phyloP scores from a whole-genome alignment of 805 yeast genomes.

The Candida qinlingensis region DNA sequence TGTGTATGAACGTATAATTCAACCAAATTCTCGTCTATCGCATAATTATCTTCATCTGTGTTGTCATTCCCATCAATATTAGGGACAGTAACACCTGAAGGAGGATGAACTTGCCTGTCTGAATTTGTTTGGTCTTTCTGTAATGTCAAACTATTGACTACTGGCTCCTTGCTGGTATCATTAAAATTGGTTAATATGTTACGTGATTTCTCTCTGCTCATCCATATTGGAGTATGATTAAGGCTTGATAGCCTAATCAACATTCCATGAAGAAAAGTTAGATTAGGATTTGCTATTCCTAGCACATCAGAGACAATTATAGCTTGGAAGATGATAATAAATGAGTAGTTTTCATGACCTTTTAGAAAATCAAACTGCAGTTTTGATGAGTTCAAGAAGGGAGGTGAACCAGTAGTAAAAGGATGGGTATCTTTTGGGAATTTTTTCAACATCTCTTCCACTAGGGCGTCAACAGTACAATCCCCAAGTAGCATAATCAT shows the following conservation, averaged over 20 bases:
- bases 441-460: not conserved
- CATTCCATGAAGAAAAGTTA: constrained; percentile 11
- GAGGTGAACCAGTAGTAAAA: not conserved
- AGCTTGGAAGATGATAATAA: constrained; percentile 11
- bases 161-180: too few species aligned
- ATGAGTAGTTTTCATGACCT: constrained; percentile 5
- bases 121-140: too few species aligned
- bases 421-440: not conserved
- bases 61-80: too few species aligned
- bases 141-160: too few species aligned
- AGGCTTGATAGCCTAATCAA: not conserved
- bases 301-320: constrained; percentile 11
- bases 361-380: constrained; percentile 2
- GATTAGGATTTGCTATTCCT: constrained; percentile 7
- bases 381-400: constrained; percentile 1
- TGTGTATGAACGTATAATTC: too few species aligned
- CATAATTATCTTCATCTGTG: too few species aligned
- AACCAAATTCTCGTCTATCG: too few species aligned
- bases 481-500: not conserved
- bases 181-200: too few species aligned
- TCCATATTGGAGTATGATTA: not conserved
- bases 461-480: not conserved
- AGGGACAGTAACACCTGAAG: too few species aligned
- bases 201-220: not conserved
- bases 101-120: too few species aligned